phyloP scores from a whole-genome alignment of 805 yeast genomes.

The Candida koratica region DNA sequence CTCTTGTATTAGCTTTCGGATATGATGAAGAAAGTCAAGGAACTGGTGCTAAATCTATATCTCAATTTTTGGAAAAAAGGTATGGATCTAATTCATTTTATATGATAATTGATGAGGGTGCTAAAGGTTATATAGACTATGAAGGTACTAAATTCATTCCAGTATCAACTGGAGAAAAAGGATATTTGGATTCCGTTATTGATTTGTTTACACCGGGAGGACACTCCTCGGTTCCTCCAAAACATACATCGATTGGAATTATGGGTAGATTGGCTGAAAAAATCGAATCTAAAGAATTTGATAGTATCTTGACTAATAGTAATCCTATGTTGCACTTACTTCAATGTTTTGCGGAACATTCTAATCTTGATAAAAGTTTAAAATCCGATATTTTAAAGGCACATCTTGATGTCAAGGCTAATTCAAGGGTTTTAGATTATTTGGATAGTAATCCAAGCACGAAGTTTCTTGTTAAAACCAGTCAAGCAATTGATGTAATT shows the following conservation, averaged over 20 bases:
- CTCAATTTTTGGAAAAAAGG: slow-evolving; percentile 27
- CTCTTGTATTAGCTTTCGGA: slow-evolving; percentile 46
- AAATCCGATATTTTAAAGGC: slow-evolving; percentile 38
- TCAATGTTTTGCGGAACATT: slow-evolving; percentile 46
- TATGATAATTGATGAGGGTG: slow-evolving; percentile 45
- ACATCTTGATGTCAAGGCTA: slow-evolving; percentile 33
- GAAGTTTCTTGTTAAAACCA: slow-evolving; percentile 41
- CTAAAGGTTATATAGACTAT: slow-evolving; percentile 17
- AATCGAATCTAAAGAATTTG: slow-evolving; percentile 37
- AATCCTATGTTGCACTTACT: slow-evolving; percentile 44
- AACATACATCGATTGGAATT: slow-evolving; percentile 47
- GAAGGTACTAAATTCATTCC: slow-evolving; percentile 39
- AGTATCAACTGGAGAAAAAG: slow-evolving; percentile 50
- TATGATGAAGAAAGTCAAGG: slow-evolving; percentile 50
- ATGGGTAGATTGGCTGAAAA: slow-evolving; percentile 37
- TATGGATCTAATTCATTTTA: slow-evolving; percentile 43
- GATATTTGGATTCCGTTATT: slow-evolving; percentile 39
- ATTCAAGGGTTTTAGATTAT: slow-evolving; percentile 32
- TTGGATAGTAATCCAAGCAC: slow-evolving; percentile 22
- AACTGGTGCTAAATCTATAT: slow-evolving; percentile 34
- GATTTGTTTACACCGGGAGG: slow-evolving; percentile 47
- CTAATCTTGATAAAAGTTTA: slow-evolving; percentile 30
- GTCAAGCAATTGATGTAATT: slow-evolving; percentile 47
- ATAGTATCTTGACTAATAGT: slow-evolving; percentile 34
- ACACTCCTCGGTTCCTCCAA: slow-evolving; percentile 49